These are phyloP conservation scores for Paraurostyla sp. DNA, from an alignment of 73 alveolate species.

Conservation along the genomic window DNA sequence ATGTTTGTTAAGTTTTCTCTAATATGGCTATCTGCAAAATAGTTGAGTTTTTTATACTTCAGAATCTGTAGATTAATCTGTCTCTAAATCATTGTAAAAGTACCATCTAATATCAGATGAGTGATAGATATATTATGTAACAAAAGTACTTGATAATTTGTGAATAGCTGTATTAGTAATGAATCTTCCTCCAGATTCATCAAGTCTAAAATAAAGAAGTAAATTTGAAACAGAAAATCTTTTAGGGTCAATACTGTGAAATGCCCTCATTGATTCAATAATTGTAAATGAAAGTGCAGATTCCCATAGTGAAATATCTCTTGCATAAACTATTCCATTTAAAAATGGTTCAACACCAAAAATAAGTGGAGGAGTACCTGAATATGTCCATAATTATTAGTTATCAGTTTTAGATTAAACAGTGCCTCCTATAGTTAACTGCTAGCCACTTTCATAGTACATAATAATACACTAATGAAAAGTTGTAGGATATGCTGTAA, in stretches of 20 bases:
- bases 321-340: not conserved
- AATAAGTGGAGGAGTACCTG: not conserved
- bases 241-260: not conserved
- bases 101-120: not conserved
- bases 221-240: not conserved
- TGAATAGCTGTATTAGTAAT: not conserved
- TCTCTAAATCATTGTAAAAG: not conserved
- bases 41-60: not conserved
- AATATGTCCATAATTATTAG: not conserved
- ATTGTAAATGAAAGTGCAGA: not conserved
- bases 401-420: too few species aligned
- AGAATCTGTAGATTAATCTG: not conserved
- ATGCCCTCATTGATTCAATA: not conserved
- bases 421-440: too few species aligned
- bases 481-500: too few species aligned
- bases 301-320: not conserved
- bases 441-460: too few species aligned
- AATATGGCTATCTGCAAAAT: slow-evolving; percentile 3
- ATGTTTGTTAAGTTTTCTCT: not conserved
- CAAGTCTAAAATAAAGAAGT: not conserved
- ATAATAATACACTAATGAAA: too few species aligned
- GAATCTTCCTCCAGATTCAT: not conserved
- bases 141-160: not conserved
- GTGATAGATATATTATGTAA: not conserved
- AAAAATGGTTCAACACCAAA: not conserved